Conservation (phyloP, 75 land plant genomes). For the Sequoiadendron giganteum region DNA sequence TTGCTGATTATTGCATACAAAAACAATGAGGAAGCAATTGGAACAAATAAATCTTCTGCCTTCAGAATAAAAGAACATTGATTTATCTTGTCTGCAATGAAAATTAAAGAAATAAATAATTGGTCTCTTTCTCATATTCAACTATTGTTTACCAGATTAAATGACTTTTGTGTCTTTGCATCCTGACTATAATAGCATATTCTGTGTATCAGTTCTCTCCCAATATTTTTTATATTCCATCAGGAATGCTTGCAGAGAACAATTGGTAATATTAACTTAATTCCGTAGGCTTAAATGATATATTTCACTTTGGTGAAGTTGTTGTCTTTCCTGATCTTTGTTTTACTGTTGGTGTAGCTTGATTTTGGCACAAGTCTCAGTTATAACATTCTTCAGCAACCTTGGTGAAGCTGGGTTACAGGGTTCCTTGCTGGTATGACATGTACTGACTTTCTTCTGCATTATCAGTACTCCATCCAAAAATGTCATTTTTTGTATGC, state of each 20-base stretch:
- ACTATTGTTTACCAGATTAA: not conserved
- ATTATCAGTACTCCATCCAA: not conserved
- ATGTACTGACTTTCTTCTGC: not conserved
- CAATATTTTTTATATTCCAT: not conserved
- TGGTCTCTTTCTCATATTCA: not conserved
- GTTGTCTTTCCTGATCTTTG: not conserved
- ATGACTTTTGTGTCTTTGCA: not conserved
- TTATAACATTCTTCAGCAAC: slow-evolving; percentile 51
- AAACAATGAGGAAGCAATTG: not conserved
- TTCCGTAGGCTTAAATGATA: not conserved
- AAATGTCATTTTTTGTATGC: not conserved
- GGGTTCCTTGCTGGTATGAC: slow-evolving; percentile 57
- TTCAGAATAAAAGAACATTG: not conserved
- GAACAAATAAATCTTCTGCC: not conserved
- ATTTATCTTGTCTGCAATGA: not conserved
- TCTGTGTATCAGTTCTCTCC: not conserved
- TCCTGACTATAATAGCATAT: not conserved
- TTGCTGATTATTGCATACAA: not conserved
- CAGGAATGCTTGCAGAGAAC: not conserved
- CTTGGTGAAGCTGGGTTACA: slow-evolving; percentile 63
- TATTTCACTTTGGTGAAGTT: not conserved
- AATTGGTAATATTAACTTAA: not conserved
- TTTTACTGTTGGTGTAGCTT: slow-evolving; percentile 31
- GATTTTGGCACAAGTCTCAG: slow-evolving; percentile 43
- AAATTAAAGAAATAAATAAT: not conserved